phyloP scores from a whole-genome alignment of 192 early-diverging fungal species.

The Entomortierella beljakovae region DNA sequence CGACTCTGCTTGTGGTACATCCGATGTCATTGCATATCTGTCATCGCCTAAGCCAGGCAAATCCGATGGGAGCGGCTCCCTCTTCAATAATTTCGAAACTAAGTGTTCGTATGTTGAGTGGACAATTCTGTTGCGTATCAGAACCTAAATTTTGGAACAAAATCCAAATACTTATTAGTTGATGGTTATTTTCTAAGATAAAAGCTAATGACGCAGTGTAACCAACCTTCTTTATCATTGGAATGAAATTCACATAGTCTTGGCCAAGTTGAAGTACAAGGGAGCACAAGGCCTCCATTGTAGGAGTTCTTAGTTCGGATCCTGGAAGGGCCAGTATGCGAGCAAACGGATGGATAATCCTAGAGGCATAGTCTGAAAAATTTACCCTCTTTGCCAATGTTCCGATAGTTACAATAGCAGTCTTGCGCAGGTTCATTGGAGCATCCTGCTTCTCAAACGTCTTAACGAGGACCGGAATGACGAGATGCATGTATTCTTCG shows the following conservation, averaged over 20 bases:
- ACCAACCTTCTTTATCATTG: constrained; percentile 83
- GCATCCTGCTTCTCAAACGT: constrained; percentile 81
- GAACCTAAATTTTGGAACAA: constrained; percentile 28
- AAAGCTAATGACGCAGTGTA: no score
- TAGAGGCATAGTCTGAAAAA: constrained; percentile 86
- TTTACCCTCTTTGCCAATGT: constrained; percentile 81
- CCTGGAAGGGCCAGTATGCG: constrained; percentile 71
- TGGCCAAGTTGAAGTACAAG: constrained; percentile 86
- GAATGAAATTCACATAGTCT: constrained; percentile 90
- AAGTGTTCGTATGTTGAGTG: constrained; percentile 83
- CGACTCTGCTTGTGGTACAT: constrained; percentile 67
- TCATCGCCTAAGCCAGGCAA: constrained; percentile 65
- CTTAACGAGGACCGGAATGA: constrained; percentile 86
- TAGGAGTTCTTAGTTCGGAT: constrained; percentile 66
- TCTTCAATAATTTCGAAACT: constrained; percentile 77
- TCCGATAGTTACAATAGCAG: constrained; percentile 78
- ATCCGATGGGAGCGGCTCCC: constrained; percentile 80
- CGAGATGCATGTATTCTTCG: constrained; percentile 92
- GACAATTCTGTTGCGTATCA: constrained; percentile 71
- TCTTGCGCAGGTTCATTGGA: constrained; percentile 68
- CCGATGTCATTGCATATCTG: constrained; percentile 57
- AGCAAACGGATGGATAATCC: constrained; percentile 88
- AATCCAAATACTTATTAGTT: neutral
- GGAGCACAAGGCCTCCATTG: constrained; percentile 86
- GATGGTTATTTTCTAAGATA: neutral